These are phyloP conservation scores for Phyllosticta citriasiana DNA, from an alignment of 2,329 filamentous ascomycete species.

Conservation along the genomic window DNA sequence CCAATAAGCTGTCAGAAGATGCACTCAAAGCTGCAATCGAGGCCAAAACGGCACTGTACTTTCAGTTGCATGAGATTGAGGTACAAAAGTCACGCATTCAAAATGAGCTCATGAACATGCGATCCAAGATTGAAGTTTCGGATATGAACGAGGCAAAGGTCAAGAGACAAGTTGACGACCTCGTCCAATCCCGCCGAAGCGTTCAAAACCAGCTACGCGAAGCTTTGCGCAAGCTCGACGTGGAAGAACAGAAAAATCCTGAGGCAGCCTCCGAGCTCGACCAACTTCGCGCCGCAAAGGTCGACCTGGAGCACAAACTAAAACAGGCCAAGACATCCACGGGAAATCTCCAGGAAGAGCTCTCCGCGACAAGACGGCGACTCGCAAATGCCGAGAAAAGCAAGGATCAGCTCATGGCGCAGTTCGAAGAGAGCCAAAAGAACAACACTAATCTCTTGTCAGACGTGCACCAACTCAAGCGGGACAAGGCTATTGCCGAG, in stretches of 20 bases:
- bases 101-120: slow-evolving; percentile 15
- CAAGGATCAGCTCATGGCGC: slow-evolving; percentile 14
- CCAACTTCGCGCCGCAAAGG: slow-evolving; percentile 13
- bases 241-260: slow-evolving; percentile 7
- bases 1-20: slow-evolving; percentile 4
- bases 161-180: slow-evolving; percentile 7
- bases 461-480: slow-evolving; percentile 14
- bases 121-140: slow-evolving; percentile 15
- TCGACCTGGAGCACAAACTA: slow-evolving; percentile 18
- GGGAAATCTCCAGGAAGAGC: slow-evolving; percentile 15
- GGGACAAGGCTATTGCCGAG: slow-evolving; percentile 14
- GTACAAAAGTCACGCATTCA: slow-evolving; percentile 15
- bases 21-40: slow-evolving; percentile 3
- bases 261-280: slow-evolving; percentile 17
- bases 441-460: slow-evolving; percentile 14
- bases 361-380: slow-evolving; percentile 16
- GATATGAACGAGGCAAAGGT: slow-evolving; percentile 18
- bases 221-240: slow-evolving; percentile 3
- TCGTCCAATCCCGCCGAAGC: slow-evolving; percentile 2
- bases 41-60: not conserved
- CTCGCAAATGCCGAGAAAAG: slow-evolving; percentile 18
- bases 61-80: slow-evolving; percentile 19
- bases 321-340: slow-evolving; percentile 15
- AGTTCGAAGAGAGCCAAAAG: slow-evolving; percentile 17
- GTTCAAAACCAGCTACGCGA: slow-evolving; percentile 9